These are phyloP conservation scores for Globisporangium barbulae DNA, from an alignment of 352 stramenopile species.

Conservation along the genomic window DNA sequence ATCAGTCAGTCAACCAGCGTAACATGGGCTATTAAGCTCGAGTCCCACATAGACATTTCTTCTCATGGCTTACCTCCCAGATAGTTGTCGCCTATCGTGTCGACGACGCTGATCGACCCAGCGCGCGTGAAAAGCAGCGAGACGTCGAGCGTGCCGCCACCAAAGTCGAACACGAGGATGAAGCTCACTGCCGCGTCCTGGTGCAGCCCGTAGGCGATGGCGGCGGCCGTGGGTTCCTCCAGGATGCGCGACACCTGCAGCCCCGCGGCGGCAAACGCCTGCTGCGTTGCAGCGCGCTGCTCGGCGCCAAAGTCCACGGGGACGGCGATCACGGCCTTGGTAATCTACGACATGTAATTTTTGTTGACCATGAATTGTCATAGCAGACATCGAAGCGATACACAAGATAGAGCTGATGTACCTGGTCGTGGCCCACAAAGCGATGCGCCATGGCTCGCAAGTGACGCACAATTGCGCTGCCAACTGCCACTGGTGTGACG, in stretches of 20 bases:
- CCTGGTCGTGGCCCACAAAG: slow-evolving; percentile 64
- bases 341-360: slow-evolving; percentile 33
- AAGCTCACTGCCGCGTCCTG: slow-evolving; percentile 90
- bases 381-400: neutral
- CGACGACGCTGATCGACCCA: slow-evolving; percentile 90
- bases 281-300: slow-evolving; percentile 84
- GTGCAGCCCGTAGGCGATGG: slow-evolving; percentile 97
- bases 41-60: too few relatives aligned
- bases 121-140: slow-evolving; percentile 94
- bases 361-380: neutral
- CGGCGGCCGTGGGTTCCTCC: slow-evolving; percentile 97
- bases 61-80: slow-evolving; percentile 61
- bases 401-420: neutral
- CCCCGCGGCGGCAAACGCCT: slow-evolving; percentile 83
- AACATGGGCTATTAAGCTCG: neutral
- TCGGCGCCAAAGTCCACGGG: slow-evolving; percentile 90
- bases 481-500: slow-evolving; percentile 43
- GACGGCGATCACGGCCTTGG: slow-evolving; percentile 88
- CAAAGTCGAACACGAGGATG: slow-evolving; percentile 98
- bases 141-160: slow-evolving; percentile 96
- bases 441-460: slow-evolving; percentile 40
- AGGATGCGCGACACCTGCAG: slow-evolving; percentile 95
- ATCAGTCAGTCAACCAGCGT: neutral
- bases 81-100: slow-evolving; percentile 94
- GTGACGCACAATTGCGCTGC: slow-evolving; percentile 37